These are phyloP conservation scores for Mycosphaerella sp. DNA, from an alignment of 2,329 filamentous ascomycete species.

Conservation along the genomic window DNA sequence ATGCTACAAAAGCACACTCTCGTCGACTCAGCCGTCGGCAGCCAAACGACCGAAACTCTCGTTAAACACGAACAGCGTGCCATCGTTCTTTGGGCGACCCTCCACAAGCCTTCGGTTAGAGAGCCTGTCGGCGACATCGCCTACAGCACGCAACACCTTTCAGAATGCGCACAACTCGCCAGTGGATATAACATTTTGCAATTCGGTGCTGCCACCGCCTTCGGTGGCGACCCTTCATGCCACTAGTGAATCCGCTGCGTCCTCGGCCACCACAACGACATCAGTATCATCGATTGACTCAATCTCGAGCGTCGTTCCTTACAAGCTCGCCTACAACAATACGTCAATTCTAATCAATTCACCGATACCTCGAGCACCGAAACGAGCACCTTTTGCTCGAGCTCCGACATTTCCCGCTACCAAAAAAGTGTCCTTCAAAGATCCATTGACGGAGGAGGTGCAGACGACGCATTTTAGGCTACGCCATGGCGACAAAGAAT, in stretches of 20 bases:
- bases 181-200: neutral
- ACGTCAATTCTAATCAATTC: conserved; percentile 44
- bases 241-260: conserved; percentile 30
- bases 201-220: neutral
- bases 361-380: conserved; percentile 33
- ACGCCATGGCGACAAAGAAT: conserved; percentile 51
- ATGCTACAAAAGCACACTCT: conserved; percentile 23
- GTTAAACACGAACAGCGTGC: conserved; percentile 49
- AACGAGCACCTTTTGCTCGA: conserved; percentile 29
- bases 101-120: conserved; percentile 51
- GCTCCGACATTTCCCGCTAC: conserved; percentile 48
- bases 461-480: conserved; percentile 50
- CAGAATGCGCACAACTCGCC: conserved; percentile 51
- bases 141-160: conserved; percentile 57
- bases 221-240: neutral
- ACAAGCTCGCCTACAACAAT: conserved; percentile 43
- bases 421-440: conserved; percentile 54
- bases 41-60: conserved; percentile 53
- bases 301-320: conserved; percentile 35
- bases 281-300: conserved; percentile 33
- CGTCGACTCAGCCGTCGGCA: conserved; percentile 22
- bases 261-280: conserved; percentile 34
- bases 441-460: conserved; percentile 54
- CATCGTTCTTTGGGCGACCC: conserved; percentile 48
- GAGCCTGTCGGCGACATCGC: conserved; percentile 52